Base-by-base conservation (phyloP, 108 stramenopile species). In the Stephanodiscus triporus region DNA sequence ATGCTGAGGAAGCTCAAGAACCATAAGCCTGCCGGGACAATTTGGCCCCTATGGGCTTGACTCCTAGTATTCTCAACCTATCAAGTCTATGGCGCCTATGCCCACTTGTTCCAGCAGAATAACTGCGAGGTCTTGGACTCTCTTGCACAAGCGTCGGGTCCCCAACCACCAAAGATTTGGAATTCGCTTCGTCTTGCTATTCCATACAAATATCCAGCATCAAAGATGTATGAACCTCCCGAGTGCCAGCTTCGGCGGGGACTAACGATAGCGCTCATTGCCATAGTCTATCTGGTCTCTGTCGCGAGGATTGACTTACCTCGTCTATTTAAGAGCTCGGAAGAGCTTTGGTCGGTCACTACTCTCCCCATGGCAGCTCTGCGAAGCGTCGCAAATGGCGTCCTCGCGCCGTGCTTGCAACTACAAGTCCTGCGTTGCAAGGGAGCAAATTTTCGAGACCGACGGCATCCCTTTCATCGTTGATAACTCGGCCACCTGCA, bases 381-480 rank as follows among this genome's bases (percentile, higher is more conserved):
- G 1, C 20, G 19, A 22, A 10, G 51, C 51, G 4, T 53, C 51
- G 19, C 7, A 53, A 1, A 20, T 8, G 24, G 9, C 40, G 40
- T 9, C 40, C 40, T 9, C 40, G 40, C 10, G 40, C 9, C 40
- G 40, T 9, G 40, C 40, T 9, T 10, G 19, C 51, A 19, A 53
- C 23, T 20, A 4, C 19, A 8, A 20, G 51, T 53, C 51, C 51
- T 20, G 19, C 23, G 3, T 53, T 24, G 24, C 17, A 8, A 53
- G 20, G 51, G 24, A 53, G 24, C 20, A 8, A 22, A 1, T 22
- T 53, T 53, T 53, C 20, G 51, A 53, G 23, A 53, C 51, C 3
- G 51, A 53, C 51, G 51, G 51, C 19, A 53, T 53, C 19, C 51
- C 51, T 6, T 53, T 53, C 51, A 53, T 53, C 8, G 24, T 53